Percentiles rank a stretch among this genome's conserved stretches.
phyloP scores from a whole-genome alignment of 768 basidiomycete genomes.

The Daedalea quercina region DNA sequence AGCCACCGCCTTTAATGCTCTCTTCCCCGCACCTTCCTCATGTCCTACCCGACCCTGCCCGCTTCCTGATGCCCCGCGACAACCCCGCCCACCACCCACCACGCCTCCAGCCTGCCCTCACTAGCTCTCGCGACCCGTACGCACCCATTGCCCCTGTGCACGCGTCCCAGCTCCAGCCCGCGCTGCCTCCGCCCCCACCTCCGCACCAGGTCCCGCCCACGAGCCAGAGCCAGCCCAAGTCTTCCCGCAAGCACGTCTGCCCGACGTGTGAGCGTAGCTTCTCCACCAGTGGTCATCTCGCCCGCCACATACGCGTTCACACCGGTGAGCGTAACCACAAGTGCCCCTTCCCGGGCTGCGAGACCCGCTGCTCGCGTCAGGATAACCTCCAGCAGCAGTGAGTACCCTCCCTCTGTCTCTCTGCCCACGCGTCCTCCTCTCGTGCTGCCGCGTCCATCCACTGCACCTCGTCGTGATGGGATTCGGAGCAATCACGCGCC shows the following conservation, averaged over 20 bases:
- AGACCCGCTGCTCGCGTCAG: conserved; percentile 83
- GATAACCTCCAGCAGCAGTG: conserved; percentile 75
- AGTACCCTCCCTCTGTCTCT: conserved; percentile 19
- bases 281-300: conserved; percentile 85
- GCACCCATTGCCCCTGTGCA: neutral
- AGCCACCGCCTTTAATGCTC: neutral
- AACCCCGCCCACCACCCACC: neutral
- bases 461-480: neutral
- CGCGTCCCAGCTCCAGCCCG: neutral
- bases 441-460: no score
- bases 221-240: neutral
- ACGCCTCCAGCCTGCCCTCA: neutral
- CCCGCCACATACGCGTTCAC: conserved; percentile 83
- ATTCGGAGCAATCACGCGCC: neutral
- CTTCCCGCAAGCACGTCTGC: conserved; percentile 48
- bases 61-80: conserved; percentile 2
- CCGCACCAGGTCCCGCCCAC: neutral
- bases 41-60: neutral
- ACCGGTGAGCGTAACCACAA: conserved; percentile 90
- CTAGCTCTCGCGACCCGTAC: neutral
- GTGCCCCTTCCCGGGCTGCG: conserved; percentile 93
- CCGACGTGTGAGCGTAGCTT: conserved; percentile 69
- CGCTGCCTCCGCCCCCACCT: neutral
- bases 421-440: neutral
- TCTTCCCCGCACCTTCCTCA: neutral